Base-by-base conservation (phyloP, 2,329 filamentous ascomycete species). In the Monosporascus sp. region DNA sequence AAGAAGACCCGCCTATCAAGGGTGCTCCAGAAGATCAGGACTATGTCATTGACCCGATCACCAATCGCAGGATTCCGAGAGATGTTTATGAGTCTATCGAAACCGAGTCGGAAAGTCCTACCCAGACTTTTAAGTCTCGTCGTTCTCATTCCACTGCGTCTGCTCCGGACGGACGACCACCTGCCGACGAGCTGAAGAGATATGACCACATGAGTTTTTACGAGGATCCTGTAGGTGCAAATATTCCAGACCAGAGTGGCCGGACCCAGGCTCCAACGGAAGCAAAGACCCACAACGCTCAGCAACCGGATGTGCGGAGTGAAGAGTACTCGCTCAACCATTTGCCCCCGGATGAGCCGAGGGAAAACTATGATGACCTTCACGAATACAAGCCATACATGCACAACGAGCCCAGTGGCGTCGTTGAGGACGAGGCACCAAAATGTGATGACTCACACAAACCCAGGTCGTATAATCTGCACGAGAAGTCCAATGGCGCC, bases 31-130 rank as follows among this genome's bases (percentile, higher is more conserved):
- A 47, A 7, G 57, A 60, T 4, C 46, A 60, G 2, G 72, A 72
- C 8, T 77, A 73, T 48, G 65, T 73, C 20, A 82, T 85, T 44
- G 81, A 85, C 53, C 81, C 81, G 3, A 82, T 85, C 54, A 82
- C 80, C 17, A 84, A 84, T 56, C 75, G 79, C 36, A 80, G 75
- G 55, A 72, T 80, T 3, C 54, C 62, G 18, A 72, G 62, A 54
- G 54, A 55, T 50, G 57, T 57, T 1, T 49, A 56, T n/a, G 53
- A 55, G 11, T 50, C 50, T 14, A 6, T 37, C 0, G 59, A 63
- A 5, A 51, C 57, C 8, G 56, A 50, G 9, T 44, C 35, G 24
- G 53, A 70, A n/a, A 62, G 63, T 4, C 62, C 64, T 11, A 56
- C 64, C 38, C 63, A 63, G 24, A 67, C 64, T 1, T 70, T 67